Conservation (phyloP, 495 filamentous ascomycete genomes). For the Penicillium fimorum region DNA sequence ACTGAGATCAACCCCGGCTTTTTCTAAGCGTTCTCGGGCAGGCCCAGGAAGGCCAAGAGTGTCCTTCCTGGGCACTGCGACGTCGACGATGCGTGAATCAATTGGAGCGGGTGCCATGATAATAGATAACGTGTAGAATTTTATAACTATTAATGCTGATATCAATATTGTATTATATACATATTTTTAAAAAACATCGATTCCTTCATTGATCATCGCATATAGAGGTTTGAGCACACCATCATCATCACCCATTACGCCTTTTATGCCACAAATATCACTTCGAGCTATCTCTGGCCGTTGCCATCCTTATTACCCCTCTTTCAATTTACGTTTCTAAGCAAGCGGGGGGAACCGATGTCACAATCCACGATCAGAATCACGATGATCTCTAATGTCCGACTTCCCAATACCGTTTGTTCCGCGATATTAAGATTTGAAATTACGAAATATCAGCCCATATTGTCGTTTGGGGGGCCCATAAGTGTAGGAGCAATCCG, state of each 20-base stretch:
- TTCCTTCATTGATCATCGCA: neutral
- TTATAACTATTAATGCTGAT: neutral
- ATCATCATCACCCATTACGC: conserved; percentile 20
- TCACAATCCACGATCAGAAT: conserved; percentile 18
- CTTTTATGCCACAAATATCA: conserved; percentile 13
- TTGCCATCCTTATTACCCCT: conserved; percentile 1
- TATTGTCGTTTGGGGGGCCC: neutral
- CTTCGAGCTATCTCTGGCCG: neutral
- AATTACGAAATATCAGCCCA: conserved; percentile 19
- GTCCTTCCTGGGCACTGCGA: conserved; percentile 59
- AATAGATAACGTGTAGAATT: neutral
- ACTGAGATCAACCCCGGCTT: conserved; percentile 62
- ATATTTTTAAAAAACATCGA: neutral
- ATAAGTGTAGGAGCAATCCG: neutral
- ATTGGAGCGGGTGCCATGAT: conserved; percentile 52
- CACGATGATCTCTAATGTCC: conserved; percentile 1
- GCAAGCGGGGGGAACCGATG: conserved; percentile 10
- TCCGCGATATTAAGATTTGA: conserved; percentile 2
- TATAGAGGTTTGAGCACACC: conserved; percentile 42
- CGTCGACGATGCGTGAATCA: conserved; percentile 57
- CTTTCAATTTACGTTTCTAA: too few species aligned
- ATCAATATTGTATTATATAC: neutral
- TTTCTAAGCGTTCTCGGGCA: conserved; percentile 56
- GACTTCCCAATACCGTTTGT: conserved; percentile 10
- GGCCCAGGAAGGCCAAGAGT: conserved; percentile 55